Percentiles rank a stretch among this genome's conserved stretches.
Evolutionary conservation across 179 eudicot species (phyloP).

Genomic region (Camellia oleifera): DNA sequence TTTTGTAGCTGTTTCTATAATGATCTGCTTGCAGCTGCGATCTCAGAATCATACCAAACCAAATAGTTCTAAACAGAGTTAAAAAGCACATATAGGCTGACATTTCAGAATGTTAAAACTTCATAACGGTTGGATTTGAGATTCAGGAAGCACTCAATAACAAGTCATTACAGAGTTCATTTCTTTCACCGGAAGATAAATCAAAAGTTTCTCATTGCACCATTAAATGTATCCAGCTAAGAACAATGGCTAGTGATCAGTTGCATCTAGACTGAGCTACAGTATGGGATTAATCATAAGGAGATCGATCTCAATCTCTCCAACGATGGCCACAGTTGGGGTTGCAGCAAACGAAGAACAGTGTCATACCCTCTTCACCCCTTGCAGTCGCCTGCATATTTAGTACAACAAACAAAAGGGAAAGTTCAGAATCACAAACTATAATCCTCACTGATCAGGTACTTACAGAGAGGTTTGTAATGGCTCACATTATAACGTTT

Average conservation of each 20-base stretch:
- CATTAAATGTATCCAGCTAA: not conserved
- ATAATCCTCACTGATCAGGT: slow-evolving; percentile 9
- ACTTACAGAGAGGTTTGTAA: no score
- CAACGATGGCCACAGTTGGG: slow-evolving; percentile 90
- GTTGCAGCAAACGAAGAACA: slow-evolving; percentile 97
- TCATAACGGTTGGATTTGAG: not conserved
- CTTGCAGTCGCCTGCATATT: slow-evolving; percentile 77
- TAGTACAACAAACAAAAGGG: not conserved
- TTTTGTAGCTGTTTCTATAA: no score
- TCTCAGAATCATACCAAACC: no score
- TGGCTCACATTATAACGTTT: not conserved
- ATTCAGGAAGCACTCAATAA: not conserved
- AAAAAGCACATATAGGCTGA: no score
- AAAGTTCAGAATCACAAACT: not conserved
- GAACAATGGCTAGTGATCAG: slow-evolving; percentile 1
- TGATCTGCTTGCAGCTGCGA: no score
- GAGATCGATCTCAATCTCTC: slow-evolving; percentile 56
- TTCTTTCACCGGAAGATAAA: not conserved
- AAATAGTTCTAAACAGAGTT: no score
- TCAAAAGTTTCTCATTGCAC: no score
- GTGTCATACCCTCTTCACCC: slow-evolving; percentile 95
- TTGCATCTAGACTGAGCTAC: not conserved
- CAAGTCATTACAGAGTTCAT: not conserved
- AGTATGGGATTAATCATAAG: not conserved
- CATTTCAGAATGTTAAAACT: no score